Percentiles rank a stretch among this genome's conserved stretches.
phyloP scores from a whole-genome alignment of 2,329 filamentous ascomycete genomes.

The Coniella vitis region DNA sequence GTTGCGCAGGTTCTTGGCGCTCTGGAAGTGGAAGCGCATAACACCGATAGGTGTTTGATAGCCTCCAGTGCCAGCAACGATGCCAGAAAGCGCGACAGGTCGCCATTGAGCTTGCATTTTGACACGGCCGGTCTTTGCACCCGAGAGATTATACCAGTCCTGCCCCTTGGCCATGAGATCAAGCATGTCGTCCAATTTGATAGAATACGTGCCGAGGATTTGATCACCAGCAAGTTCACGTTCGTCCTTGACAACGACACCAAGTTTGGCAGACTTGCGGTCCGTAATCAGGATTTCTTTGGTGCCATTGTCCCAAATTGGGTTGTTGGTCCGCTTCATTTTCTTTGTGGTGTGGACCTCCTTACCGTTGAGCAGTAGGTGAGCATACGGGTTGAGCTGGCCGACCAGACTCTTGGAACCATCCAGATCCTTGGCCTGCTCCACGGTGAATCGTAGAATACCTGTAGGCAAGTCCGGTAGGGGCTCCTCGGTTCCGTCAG shows the following conservation, averaged over 20 bases:
- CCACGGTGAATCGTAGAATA: constrained; percentile 86
- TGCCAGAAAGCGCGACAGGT: constrained; percentile 78
- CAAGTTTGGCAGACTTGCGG: constrained; percentile 81
- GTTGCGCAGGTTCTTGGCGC: constrained; percentile 77
- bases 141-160: constrained; percentile 89
- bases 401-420: constrained; percentile 87
- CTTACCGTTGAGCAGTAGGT: constrained; percentile 84
- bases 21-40: constrained; percentile 87
- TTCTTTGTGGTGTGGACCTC: constrained; percentile 85
- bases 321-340: constrained; percentile 94
- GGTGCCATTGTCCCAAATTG: constrained; percentile 86
- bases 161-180: constrained; percentile 87
- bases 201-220: constrained; percentile 84
- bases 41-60: constrained; percentile 93
- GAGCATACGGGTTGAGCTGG: constrained; percentile 82
- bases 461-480: constrained; percentile 87
- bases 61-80: constrained; percentile 70
- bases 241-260: constrained; percentile 91
- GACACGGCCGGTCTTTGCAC: constrained; percentile 72
- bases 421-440: constrained; percentile 95
- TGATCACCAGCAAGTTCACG: constrained; percentile 79
- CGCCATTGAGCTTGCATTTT: constrained; percentile 95
- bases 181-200: constrained; percentile 89
- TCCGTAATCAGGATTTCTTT: constrained; percentile 96
- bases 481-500: constrained; percentile 72